Evolutionary conservation across 306 rosid species (phyloP).

Genomic region (Rosa lucieae): DNA sequence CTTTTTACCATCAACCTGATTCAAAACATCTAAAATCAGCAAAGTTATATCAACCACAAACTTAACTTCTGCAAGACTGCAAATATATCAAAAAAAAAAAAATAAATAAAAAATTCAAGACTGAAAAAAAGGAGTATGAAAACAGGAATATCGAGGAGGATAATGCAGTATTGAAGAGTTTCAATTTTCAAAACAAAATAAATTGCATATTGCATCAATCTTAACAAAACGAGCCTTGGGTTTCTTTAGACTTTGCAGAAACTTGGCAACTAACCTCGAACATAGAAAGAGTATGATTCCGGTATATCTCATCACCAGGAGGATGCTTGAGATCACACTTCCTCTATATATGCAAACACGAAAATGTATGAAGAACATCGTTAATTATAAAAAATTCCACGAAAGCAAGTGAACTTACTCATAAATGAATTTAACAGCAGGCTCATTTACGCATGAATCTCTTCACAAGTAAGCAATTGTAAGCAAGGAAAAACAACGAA

Average conservation of each 20-base stretch:
- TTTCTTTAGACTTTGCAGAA: constrained; percentile 6
- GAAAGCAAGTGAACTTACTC: neutral
- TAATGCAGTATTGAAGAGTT: neutral
- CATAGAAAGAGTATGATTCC: constrained; percentile 98
- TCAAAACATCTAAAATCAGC: constrained; percentile 20
- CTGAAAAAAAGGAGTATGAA: neutral
- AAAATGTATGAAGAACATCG: neutral
- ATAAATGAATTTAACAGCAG: neutral
- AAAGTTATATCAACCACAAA: constrained; percentile 17
- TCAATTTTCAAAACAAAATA: neutral
- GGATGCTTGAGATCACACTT: constrained; percentile 99
- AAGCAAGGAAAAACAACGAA: constrained; percentile 11
- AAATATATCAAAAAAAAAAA: neutral
- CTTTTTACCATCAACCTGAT: constrained; percentile 99
- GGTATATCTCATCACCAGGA: constrained; percentile 97
- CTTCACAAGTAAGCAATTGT: constrained; percentile 17
- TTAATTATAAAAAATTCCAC: neutral
- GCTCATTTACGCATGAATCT: constrained; percentile 4
- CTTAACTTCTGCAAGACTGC: neutral
- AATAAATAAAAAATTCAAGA: neutral
- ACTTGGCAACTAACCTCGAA: constrained; percentile 70
- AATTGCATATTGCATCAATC: neutral
- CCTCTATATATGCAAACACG: constrained; percentile 53
- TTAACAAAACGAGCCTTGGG: neutral
- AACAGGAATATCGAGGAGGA: neutral